Evolutionary conservation across 345 rosid species (phyloP), one percentile per base, ranked within the genome.

Genomic region (Laguncularia racemosa): DNA sequence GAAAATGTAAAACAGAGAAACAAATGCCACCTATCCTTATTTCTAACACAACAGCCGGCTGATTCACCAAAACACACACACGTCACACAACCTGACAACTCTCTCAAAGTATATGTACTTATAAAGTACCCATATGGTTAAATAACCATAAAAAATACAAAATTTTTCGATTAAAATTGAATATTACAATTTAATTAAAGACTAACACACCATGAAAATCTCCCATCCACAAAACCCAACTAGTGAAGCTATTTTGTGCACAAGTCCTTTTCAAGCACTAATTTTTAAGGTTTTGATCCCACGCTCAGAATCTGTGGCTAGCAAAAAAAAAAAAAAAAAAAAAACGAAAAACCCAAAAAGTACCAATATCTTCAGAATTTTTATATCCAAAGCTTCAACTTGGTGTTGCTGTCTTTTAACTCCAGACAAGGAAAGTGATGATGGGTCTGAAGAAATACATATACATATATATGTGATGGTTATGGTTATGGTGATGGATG

Each of bases 261-360:
- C 13, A 16, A 46, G 44, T 67, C 59, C 44, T 69, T 67, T 57
- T 71, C 65, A 16, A 46, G 48, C 73, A 47, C 59, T 26, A 48
- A 60, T 38, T 52, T 55, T 38, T 62, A 48, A 50, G 79, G 67
- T 71, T 69, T 64, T 40, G 58, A 73, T 66, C 23, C 28, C 0
- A 55, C 7, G 33, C 66, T 53, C 23, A 28, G 43, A 64, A 76
- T 58, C 69, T 55, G 71, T 71, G 72, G 75, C 66, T 52, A 63
- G 61, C 50, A 40, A 50, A 23, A n/a, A 14, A 18, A 26, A 2
- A 26, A 2, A 26, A 26, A 26, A n/a, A n/a, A n/a, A n/a, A n/a
- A n/a, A n/a, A n/a, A n/a, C n/a, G 11, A 33, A 9, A 33, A 33
- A 33, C 40, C 4, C 40, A 3, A 33, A 33, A 33, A 33, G 40